phyloP scores from a whole-genome alignment of 1,284 basidiomycete species.

The Neotropicomus parvogracilis region DNA sequence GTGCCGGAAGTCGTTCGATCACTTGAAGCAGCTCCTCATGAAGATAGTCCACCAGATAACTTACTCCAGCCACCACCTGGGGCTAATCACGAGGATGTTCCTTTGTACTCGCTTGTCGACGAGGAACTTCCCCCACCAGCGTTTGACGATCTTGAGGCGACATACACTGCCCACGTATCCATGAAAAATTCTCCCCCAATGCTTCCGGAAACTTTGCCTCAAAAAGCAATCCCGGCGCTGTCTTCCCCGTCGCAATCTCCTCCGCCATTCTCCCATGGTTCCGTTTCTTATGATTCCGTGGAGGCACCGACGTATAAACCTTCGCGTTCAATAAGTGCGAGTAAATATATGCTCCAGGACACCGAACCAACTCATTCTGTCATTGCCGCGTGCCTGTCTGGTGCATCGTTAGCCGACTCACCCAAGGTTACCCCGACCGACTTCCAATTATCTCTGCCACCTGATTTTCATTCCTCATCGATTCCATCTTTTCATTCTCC shows the following conservation, averaged over 20 bases:
- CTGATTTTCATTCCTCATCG: not conserved
- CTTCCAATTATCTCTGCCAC: not conserved
- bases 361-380: not conserved
- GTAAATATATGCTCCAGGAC: not conserved
- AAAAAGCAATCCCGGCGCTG: not conserved
- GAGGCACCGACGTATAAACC: not conserved
- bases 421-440: not conserved
- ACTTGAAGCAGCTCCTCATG: not conserved
- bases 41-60: not conserved
- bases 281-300: not conserved
- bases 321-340: not conserved
- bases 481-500: not conserved
- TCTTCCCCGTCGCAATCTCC: not conserved
- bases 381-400: not conserved
- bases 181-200: not conserved
- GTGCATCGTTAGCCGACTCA: not conserved
- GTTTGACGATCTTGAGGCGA: slow-evolving; percentile 21
- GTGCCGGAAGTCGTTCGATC: not conserved
- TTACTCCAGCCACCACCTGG: slow-evolving; percentile 3
- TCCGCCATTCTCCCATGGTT: not conserved
- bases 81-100: slow-evolving; percentile 18
- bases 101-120: slow-evolving; percentile 25
- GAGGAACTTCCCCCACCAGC: slow-evolving; percentile 26
- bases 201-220: not conserved
- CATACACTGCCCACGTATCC: not conserved